phyloP scores from a whole-genome alignment of 2,329 filamentous ascomycete species.

The Claviceps sp. region DNA sequence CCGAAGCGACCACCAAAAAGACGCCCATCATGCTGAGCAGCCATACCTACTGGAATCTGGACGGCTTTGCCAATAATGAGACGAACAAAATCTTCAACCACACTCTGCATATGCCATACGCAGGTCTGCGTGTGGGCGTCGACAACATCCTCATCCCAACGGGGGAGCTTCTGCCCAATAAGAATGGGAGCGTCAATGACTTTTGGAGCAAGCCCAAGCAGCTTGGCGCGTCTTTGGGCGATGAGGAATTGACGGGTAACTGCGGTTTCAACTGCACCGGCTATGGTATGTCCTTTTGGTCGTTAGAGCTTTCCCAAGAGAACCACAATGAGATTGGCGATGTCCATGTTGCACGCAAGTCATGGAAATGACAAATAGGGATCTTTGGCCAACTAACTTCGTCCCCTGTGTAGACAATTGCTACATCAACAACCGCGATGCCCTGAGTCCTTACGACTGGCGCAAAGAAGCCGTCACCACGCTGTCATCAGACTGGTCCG shows the following conservation, averaged over 20 bases:
- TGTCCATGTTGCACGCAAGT: too few species aligned
- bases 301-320: neutral
- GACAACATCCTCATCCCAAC: conserved; percentile 65
- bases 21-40: conserved; percentile 72
- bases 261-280: conserved; percentile 75
- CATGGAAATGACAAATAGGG: too few species aligned
- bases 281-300: conserved; percentile 46
- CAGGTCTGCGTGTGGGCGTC: conserved; percentile 52
- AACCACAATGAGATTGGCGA: neutral
- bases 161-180: conserved; percentile 59
- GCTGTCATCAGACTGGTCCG: conserved; percentile 61
- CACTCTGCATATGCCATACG: conserved; percentile 60
- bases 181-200: conserved; percentile 56
- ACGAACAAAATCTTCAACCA: conserved; percentile 55
- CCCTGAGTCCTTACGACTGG: conserved; percentile 50
- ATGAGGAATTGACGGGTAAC: conserved; percentile 51
- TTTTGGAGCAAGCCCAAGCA: conserved; percentile 76
- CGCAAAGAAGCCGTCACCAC: conserved; percentile 47
- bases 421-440: conserved; percentile 52
- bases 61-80: conserved; percentile 63
- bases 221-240: conserved; percentile 55
- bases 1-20: conserved; percentile 56
- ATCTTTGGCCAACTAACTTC: neutral
- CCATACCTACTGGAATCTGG: conserved; percentile 72
- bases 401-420: conserved; percentile 39